phyloP scores from a whole-genome alignment of 169 alveolate species.

The Eimeria acervulina region DNA sequence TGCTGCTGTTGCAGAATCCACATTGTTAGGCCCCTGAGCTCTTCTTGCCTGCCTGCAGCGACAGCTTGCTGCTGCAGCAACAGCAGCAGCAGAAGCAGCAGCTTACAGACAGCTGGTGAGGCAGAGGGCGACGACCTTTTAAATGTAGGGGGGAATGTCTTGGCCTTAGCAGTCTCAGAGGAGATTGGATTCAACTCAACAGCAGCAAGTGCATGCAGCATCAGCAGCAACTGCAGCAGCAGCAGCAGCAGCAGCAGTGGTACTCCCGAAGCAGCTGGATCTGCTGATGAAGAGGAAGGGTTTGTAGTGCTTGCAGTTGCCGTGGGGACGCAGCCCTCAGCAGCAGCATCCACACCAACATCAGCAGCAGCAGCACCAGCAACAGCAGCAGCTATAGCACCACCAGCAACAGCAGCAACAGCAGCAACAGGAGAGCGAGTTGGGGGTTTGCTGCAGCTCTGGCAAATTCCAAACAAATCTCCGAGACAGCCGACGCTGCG shows the following conservation, averaged over 20 bases:
- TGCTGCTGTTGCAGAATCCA: not conserved
- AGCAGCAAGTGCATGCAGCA: too few relatives aligned
- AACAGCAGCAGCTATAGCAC: not conserved
- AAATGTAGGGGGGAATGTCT: not conserved
- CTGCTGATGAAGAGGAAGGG: not conserved
- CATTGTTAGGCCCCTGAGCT: not conserved
- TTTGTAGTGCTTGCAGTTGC: conserved; percentile 9
- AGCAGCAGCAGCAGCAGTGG: not conserved
- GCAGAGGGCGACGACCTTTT: not conserved
- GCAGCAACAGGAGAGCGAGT: not conserved
- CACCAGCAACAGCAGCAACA: conserved; percentile 6
- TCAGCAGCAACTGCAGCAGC: not conserved
- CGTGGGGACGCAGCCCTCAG: not conserved
- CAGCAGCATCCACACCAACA: too few relatives aligned
- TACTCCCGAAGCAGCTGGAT: not conserved
- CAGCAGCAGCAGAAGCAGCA: conserved; percentile 46
- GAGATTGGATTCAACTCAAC: not conserved
- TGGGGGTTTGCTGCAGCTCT: conserved; percentile 24
- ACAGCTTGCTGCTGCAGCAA: too few relatives aligned
- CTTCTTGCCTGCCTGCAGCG: not conserved
- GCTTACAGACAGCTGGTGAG: not conserved
- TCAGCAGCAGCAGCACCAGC: too few relatives aligned
- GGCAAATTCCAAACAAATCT: not conserved
- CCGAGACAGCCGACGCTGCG: not conserved
- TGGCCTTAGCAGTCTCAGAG: conserved; percentile 7